Base-by-base conservation (phyloP, 1,284 basidiomycete genomes). In the Mycosarcoma mackinlayi region DNA sequence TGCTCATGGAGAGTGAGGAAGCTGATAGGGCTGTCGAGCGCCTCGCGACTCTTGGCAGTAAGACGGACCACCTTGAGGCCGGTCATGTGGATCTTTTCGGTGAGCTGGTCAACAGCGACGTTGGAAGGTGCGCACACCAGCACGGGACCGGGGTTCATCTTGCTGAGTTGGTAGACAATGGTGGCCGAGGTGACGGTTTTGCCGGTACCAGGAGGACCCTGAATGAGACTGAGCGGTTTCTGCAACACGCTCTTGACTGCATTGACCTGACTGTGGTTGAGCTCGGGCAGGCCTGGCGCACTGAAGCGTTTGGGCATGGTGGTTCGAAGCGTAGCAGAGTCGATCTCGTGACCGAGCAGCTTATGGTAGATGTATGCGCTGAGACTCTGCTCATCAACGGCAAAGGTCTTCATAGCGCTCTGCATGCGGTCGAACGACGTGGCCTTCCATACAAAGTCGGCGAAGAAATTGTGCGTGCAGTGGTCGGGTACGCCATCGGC, bases 101-200 rank as follows among this genome's bases (percentile, higher is more conserved):
- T 96, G 55, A 99, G 88, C 83, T 99, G 96, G 83, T 99, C 96
- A 56, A 99, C 96, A 44, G 96, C 96, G 71, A 99, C 96, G 85
- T 99, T 99, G 53, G 96, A 98, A 0, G 96, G 96, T 1, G 96
- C 96, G 83, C 94, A 96, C 60, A 99, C 96, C 38, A 99, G 90
- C 23, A 99, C 96, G 84, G 98, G 96, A 28, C 96, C 96, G 0
- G 94, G 94, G 80, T 98, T 98, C 95, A 98, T 98, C 86, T 97
- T 97, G 53, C 93, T 93, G 8, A 99, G 89, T 83, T 99, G 96
- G 83, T 98, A 94, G 39, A 98, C 95, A 77, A 97, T 95, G 1
- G 96, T 97, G 6, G 96, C 96, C n/a, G 94, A 98, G 0, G 96
- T 99, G 57, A 98, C 96, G 0, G 96, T 99, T 86, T 99, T 99